Evolutionary conservation across 225 moss, liverwort and hornwort species (phyloP), one percentile per base, ranked within the genome.

Genomic region (Antitrichia curtipendula): DNA sequence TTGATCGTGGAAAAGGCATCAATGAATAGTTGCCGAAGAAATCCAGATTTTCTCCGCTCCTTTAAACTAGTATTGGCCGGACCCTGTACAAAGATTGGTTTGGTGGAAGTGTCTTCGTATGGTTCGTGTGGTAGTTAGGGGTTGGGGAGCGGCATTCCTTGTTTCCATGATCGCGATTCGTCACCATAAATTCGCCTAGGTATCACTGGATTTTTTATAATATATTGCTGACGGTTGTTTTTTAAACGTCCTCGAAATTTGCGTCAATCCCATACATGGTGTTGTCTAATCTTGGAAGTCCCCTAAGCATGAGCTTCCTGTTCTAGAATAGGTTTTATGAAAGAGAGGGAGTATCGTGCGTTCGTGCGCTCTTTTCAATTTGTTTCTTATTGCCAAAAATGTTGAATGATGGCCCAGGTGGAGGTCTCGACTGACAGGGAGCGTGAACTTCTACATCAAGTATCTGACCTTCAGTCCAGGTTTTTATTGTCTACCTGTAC

Each of bases 391-490:
- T 82, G 83, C 59, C 61, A n/a, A 74, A 74, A 65, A 34, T 87
- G 52, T 82, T 84, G 78, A 82, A 81, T 78, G 66, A 59, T 88
- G 86, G 36, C 49, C 49, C 90, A 94, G 94, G 65, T 81, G 27
- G 92, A 94, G 90, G 84, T 91, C 61, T 91, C 86, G 75, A 84
- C 86, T 72, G 94, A 94, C 83, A 89, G 91, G 84, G 94, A 94
- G 89, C 94, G 91, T 70, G 94, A 94, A 84, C 94, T 94, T 75
- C 88, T 92, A 53, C 90, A 92, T 63, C 94, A 94, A 92, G 91
- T 94, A 25, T 91, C 94, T 53, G 94, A 94, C 62, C 90, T 94
- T 61, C 94, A 94, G 84, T 90, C 89, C 90, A 92, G 94, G 94
- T 92, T 74, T 85, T 43, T 68, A 62, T 38, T 57, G 28, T 71